Conservation (phyloP, 805 yeast species). For the Candida montana region DNA sequence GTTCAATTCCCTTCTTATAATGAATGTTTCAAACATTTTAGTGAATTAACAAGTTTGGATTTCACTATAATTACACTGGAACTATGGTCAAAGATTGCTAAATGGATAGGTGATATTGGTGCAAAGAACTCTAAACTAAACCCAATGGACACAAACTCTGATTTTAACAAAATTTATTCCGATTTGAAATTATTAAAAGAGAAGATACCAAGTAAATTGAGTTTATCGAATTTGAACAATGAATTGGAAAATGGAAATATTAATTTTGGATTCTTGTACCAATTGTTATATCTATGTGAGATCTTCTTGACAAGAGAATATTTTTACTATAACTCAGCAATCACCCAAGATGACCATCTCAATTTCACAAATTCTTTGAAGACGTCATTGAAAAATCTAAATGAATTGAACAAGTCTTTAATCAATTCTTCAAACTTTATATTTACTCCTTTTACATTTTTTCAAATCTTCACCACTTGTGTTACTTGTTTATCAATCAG, state of each 20-base stretch:
- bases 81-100: slow-evolving; percentile 33
- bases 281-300: slow-evolving; percentile 28
- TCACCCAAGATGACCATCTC: slow-evolving; percentile 30
- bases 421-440: slow-evolving; percentile 26
- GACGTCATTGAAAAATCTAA: slow-evolving; percentile 22
- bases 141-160: slow-evolving; percentile 29
- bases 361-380: slow-evolving; percentile 22
- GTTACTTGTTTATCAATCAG: slow-evolving; percentile 30
- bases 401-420: slow-evolving; percentile 22
- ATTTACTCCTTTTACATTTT: slow-evolving; percentile 34
- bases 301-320: slow-evolving; percentile 33
- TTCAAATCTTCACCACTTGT: slow-evolving; percentile 32
- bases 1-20: slow-evolving; percentile 10
- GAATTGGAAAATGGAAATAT: slow-evolving; percentile 29
- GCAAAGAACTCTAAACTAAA: slow-evolving; percentile 25
- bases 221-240: slow-evolving; percentile 25
- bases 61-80: slow-evolving; percentile 31
- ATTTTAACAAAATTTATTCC: slow-evolving; percentile 23
- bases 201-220: slow-evolving; percentile 25
- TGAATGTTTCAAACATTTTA: slow-evolving; percentile 12
- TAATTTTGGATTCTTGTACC: slow-evolving; percentile 33
- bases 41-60: slow-evolving; percentile 22
- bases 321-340: slow-evolving; percentile 29
- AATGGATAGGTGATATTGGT: slow-evolving; percentile 35
- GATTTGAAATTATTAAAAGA: slow-evolving; percentile 24